These are phyloP conservation scores for Candida alai DNA, from an alignment of 805 yeast genomes.

Conservation along the genomic window DNA sequence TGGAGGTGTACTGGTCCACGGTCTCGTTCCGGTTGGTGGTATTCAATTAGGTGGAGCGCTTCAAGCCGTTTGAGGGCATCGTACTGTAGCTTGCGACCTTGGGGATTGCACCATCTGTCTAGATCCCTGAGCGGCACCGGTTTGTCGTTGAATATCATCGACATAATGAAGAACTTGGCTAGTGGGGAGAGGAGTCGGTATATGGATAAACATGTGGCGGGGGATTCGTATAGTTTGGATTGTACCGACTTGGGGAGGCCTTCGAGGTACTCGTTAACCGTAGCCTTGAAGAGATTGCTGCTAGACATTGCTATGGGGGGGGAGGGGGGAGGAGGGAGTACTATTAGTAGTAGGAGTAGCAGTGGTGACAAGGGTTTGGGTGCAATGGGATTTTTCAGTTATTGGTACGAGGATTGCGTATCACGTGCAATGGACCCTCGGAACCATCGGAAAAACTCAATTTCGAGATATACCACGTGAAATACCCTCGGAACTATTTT, in stretches of 20 bases:
- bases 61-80: conserved; percentile 79
- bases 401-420: no score
- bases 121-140: conserved; percentile 65
- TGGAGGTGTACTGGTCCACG: conserved; percentile 44
- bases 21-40: no score
- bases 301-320: conserved; percentile 15
- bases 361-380: no score
- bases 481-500: no score
- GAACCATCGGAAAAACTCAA: no score
- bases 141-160: conserved; percentile 77
- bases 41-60: conserved; percentile 70
- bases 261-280: conserved; percentile 85
- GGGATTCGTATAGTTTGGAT: conserved; percentile 68
- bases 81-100: conserved; percentile 54
- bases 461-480: no score
- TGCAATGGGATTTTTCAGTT: no score
- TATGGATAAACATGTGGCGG: conserved; percentile 94
- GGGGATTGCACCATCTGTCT: conserved; percentile 71
- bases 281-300: conserved; percentile 49
- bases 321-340: no score
- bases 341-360: no score
- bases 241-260: conserved; percentile 87
- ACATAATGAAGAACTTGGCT: conserved; percentile 85
- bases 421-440: no score
- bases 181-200: conserved; percentile 83